Conservation (phyloP, 345 rosid species). For the Triadica sebifera region DNA sequence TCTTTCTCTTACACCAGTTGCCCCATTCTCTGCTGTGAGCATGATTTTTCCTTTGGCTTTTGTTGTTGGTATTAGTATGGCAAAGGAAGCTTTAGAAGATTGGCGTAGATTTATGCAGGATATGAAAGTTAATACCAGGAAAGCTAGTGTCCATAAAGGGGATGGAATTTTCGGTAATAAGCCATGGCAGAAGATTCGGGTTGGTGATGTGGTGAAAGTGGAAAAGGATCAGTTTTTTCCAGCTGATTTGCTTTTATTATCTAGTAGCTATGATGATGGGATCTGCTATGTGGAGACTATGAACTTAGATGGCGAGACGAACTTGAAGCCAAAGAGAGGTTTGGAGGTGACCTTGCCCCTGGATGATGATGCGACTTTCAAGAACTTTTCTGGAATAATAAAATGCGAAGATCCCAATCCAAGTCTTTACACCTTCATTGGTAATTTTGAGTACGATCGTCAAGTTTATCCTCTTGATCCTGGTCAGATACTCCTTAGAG, state of each 20-base stretch:
- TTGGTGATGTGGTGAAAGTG: slow-evolving; percentile 84
- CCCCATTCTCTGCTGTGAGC: slow-evolving; percentile 83
- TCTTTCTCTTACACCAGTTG: slow-evolving; percentile 67
- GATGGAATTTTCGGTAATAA: slow-evolving; percentile 57
- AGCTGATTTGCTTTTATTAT: slow-evolving; percentile 81
- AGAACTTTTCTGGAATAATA: slow-evolving; percentile 53
- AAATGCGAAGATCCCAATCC: slow-evolving; percentile 97
- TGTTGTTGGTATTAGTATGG: slow-evolving; percentile 93
- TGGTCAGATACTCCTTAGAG: slow-evolving; percentile 88
- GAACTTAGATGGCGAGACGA: slow-evolving; percentile 98
- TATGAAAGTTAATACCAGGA: slow-evolving; percentile 71
- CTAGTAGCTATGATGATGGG: slow-evolving; percentile 91
- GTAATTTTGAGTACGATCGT: slow-evolving; percentile 63
- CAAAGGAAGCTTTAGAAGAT: slow-evolving; percentile 91
- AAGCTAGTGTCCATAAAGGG: slow-evolving; percentile 51
- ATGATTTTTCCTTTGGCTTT: slow-evolving; percentile 87
- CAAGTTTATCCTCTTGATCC: slow-evolving; percentile 76
- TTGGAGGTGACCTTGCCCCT: slow-evolving; percentile 64
- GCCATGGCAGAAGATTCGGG: slow-evolving; percentile 68
- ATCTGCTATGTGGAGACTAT: slow-evolving; percentile 98
- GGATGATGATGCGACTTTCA: slow-evolving; percentile 65
- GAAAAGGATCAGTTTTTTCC: slow-evolving; percentile 95
- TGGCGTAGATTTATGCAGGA: slow-evolving; percentile 97
- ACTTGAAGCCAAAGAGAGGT: slow-evolving; percentile 82
- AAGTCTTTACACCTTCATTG: slow-evolving; percentile 80